These are phyloP conservation scores for Harringtonia lauricola DNA, from an alignment of 2,329 filamentous ascomycete species.

Conservation along the genomic window DNA sequence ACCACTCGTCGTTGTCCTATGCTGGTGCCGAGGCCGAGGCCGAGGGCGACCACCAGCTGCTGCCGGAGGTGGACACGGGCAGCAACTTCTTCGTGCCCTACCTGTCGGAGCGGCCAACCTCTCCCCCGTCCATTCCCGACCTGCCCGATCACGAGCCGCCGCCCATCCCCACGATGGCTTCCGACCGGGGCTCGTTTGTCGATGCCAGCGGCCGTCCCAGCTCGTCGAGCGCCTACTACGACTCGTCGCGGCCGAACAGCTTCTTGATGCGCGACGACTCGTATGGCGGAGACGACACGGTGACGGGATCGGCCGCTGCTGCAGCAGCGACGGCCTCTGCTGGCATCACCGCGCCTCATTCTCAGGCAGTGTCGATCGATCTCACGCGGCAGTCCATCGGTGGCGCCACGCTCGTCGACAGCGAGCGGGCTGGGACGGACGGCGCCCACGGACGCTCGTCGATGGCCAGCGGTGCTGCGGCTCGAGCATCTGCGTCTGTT, in stretches of 20 bases:
- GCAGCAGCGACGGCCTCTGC: conserved; percentile 9
- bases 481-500: neutral
- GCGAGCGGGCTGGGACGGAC: conserved; percentile 4
- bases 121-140: conserved; percentile 11
- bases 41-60: conserved; percentile 25
- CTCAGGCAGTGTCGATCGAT: conserved; percentile 30
- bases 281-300: conserved; percentile 21
- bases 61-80: conserved; percentile 40
- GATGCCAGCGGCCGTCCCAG: conserved; percentile 18
- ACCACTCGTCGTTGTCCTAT: neutral
- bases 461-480: neutral
- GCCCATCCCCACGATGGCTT: conserved; percentile 26
- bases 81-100: conserved; percentile 39
- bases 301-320: neutral
- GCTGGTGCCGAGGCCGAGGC: neutral
- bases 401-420: conserved; percentile 24
- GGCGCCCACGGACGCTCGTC: neutral
- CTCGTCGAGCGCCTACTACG: conserved; percentile 28
- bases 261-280: conserved; percentile 27
- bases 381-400: conserved; percentile 27
- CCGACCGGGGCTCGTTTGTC: conserved; percentile 15
- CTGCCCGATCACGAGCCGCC: conserved; percentile 40
- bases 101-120: conserved; percentile 19
- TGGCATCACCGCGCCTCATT: conserved; percentile 32
- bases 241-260: conserved; percentile 30